Percentiles rank a stretch among this genome's conserved stretches.
These are phyloP conservation scores for Westerdykella aurantiaca DNA, from an alignment of 2,329 filamentous ascomycete species.

Conservation along the genomic window DNA sequence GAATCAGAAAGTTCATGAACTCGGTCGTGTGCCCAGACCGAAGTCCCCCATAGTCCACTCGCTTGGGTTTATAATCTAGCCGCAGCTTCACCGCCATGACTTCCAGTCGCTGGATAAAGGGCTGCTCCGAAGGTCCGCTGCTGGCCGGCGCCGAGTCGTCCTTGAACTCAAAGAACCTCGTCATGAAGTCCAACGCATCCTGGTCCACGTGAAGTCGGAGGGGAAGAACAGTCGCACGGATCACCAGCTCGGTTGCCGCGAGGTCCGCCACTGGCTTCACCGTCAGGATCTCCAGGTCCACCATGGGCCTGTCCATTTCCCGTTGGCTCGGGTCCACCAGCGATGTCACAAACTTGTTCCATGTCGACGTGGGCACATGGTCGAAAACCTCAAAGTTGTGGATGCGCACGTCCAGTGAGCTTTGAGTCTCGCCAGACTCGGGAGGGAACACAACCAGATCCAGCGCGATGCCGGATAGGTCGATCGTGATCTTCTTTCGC, in stretches of 20 bases:
- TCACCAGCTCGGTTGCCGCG: conserved; percentile 81
- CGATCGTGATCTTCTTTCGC: conserved; percentile 91
- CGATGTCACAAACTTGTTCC: conserved; percentile 97
- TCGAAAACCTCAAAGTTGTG: conserved; percentile 86
- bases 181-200: conserved; percentile 94
- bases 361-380: conserved; percentile 89
- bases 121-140: conserved; percentile 60
- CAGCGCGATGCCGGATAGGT: conserved; percentile 75
- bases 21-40: conserved; percentile 92
- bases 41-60: conserved; percentile 90
- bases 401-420: conserved; percentile 77
- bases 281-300: conserved; percentile 80
- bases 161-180: conserved; percentile 96
- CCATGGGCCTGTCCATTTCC: conserved; percentile 81
- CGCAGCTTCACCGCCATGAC: conserved; percentile 77
- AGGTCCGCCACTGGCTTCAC: conserved; percentile 80
- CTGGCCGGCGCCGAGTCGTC: conserved; percentile 58
- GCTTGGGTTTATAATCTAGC: conserved; percentile 95
- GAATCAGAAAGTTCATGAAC: conserved; percentile 96
- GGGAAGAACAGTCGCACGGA: conserved; percentile 73
- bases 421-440: conserved; percentile 72
- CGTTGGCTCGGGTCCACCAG: conserved; percentile 81
- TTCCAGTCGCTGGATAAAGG: conserved; percentile 86
- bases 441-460: conserved; percentile 79
- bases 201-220: conserved; percentile 92